Evolutionary conservation across 331 rosid species (phyloP).

Genomic region (Stylosanthes scabra): DNA sequence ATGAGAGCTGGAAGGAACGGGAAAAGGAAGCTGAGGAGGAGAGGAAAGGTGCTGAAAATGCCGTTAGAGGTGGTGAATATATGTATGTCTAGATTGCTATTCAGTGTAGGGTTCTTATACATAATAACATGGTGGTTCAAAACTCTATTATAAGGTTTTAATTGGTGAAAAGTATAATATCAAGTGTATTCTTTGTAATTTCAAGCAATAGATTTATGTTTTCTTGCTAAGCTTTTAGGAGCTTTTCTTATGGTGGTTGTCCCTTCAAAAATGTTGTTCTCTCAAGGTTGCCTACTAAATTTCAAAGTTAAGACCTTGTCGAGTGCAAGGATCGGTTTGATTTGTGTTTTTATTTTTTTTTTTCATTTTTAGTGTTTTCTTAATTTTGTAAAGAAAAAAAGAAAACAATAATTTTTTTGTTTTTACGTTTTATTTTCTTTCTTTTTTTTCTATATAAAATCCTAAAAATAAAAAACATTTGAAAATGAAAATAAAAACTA

Average conservation of each 20-base stretch:
- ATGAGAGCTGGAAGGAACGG: slow-evolving; percentile 97
- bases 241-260: background rate
- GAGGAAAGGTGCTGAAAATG: slow-evolving; percentile 94
- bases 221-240: background rate
- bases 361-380: too few species aligned
- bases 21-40: slow-evolving; percentile 96
- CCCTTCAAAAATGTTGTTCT: background rate
- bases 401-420: too few species aligned
- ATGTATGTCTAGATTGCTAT: slow-evolving; percentile 70
- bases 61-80: slow-evolving; percentile 91
- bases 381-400: too few species aligned
- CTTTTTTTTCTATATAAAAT: too few species aligned
- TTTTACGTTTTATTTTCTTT: too few species aligned
- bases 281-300: background rate
- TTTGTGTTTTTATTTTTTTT: too few species aligned
- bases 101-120: slow-evolving; percentile 5
- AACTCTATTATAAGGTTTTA: slow-evolving; percentile 8
- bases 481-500: too few species aligned
- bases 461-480: too few species aligned
- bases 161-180: slow-evolving; percentile 4
- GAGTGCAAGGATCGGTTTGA: too few species aligned
- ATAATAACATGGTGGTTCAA: slow-evolving; percentile 2
- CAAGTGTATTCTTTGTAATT: slow-evolving; percentile 27
- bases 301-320: too few species aligned
- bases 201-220: slow-evolving; percentile 3